Conservation (phyloP, 2,329 filamentous ascomycete species). For the Fusarium lyarnte region DNA sequence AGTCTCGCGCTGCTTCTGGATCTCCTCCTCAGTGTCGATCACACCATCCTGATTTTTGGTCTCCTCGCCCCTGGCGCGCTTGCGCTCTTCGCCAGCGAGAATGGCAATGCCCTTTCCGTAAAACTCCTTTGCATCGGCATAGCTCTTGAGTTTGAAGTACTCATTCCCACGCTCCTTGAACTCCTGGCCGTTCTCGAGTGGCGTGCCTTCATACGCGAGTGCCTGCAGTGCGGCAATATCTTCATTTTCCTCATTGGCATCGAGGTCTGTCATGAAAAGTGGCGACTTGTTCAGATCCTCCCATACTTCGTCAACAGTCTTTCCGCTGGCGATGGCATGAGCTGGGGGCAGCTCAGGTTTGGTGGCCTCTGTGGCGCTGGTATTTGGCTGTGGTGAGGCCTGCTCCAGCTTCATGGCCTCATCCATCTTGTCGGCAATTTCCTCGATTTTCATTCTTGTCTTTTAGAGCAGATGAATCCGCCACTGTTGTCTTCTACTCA, state of each 20-base stretch:
- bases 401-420: constrained; percentile 44
- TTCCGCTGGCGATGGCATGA: constrained; percentile 52
- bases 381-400: not conserved
- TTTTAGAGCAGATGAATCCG: not conserved
- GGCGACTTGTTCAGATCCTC: constrained; percentile 72
- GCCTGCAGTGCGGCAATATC: constrained; percentile 89
- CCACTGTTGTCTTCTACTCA: not conserved
- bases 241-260: constrained; percentile 85
- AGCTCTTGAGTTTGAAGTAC: constrained; percentile 76
- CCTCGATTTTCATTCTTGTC: constrained; percentile 52
- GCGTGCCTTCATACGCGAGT: constrained; percentile 90
- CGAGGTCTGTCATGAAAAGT: constrained; percentile 95
- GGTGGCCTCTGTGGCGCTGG: constrained; percentile 35
- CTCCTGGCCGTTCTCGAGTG: constrained; percentile 80
- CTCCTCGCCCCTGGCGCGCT: constrained; percentile 55
- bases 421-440: constrained; percentile 55
- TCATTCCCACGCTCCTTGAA: constrained; percentile 97
- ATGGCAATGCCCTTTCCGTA: constrained; percentile 88
- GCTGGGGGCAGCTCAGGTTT: constrained; percentile 59
- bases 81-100: constrained; percentile 70
- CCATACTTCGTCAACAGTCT: constrained; percentile 65
- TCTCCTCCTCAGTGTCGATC: constrained; percentile 62
- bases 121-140: constrained; percentile 87
- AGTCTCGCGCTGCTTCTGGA: constrained; percentile 67
- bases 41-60: constrained; percentile 45